phyloP scores from a whole-genome alignment of 306 rosid genomes.

The Fragaria vesca region DNA sequence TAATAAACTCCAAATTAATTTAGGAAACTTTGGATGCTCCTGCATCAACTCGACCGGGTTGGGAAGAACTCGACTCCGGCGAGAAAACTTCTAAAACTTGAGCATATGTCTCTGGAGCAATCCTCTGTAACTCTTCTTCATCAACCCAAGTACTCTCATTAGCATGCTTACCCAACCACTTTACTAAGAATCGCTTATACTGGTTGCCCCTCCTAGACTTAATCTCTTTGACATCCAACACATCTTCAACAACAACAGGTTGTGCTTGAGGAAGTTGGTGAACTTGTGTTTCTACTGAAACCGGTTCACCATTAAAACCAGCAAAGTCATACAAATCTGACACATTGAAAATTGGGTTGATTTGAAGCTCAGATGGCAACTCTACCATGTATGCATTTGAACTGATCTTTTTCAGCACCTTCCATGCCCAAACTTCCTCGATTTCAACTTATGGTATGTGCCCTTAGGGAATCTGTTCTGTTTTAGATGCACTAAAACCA shows the following conservation, averaged over 20 bases:
- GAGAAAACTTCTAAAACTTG: neutral
- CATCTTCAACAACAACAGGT: neutral
- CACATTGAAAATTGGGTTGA: too few relatives aligned
- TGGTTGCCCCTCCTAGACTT: neutral
- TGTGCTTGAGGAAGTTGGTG: neutral
- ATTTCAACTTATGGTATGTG: too few relatives aligned
- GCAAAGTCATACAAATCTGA: too few relatives aligned
- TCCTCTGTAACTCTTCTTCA: neutral
- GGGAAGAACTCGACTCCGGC: neutral
- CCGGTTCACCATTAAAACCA: neutral
- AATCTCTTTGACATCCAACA: neutral
- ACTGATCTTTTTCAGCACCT: too few relatives aligned
- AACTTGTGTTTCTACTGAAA: neutral
- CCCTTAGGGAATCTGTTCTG: too few relatives aligned
- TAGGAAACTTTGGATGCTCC: too few relatives aligned
- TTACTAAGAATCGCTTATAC: neutral
- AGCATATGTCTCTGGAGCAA: neutral
- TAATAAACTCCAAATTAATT: too few relatives aligned
- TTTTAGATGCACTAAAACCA: too few relatives aligned
- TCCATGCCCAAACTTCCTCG: too few relatives aligned
- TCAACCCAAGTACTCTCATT: neutral
- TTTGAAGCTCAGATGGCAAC: too few relatives aligned
- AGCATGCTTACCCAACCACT: constrained; percentile 8
- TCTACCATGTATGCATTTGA: too few relatives aligned
- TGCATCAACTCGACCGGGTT: too few relatives aligned